Percentiles rank a stretch among this genome's conserved stretches.
Evolutionary conservation across 1,139 yeast genomes (phyloP).

Genomic region (Hyphopichia wangnamkhiaoensis): DNA sequence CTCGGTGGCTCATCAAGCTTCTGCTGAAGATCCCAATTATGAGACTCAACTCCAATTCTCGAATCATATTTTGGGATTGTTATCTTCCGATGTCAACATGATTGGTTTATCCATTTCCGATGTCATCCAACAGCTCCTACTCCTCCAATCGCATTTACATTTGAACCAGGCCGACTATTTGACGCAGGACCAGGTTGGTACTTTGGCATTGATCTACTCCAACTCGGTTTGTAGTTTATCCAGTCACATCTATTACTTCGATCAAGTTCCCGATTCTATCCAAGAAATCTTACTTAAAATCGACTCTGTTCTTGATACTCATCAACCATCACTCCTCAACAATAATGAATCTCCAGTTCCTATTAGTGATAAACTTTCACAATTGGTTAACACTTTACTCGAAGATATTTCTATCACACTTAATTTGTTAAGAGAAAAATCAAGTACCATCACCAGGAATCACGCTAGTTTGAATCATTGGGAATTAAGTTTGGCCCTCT

Average conservation of each 20-base stretch:
- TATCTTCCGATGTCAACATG: conserved; percentile 80
- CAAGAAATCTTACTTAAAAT: conserved; percentile 52
- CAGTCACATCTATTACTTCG: conserved; percentile 73
- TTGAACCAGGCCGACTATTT: conserved; percentile 25
- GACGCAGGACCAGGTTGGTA: conserved; percentile 20
- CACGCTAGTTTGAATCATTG: conserved; percentile 45
- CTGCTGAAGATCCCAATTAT: conserved; percentile 24
- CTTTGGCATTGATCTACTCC: conserved; percentile 35
- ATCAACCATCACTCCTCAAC: conserved; percentile 7
- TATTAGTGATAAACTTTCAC: conserved; percentile 19
- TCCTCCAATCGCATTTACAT: conserved; percentile 55
- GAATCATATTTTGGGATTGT: conserved; percentile 59
- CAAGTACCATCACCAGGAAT: conserved; percentile 40
- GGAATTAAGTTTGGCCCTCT: conserved; percentile 40
- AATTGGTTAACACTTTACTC: conserved; percentile 31
- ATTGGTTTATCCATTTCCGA: conserved; percentile 91
- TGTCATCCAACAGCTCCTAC: conserved; percentile 62
- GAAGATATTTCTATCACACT: conserved; percentile 37
- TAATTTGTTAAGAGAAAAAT: conserved; percentile 26
- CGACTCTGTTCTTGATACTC: conserved; percentile 30
- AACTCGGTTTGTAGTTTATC: conserved; percentile 63
- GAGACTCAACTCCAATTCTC: conserved; percentile 50
- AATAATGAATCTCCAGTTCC: conserved; percentile 8
- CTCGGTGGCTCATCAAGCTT: conserved; percentile 19
- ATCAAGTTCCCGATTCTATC: conserved; percentile 77